Conservation (phyloP, 345 rosid species). For the Iberis pinnata region DNA sequence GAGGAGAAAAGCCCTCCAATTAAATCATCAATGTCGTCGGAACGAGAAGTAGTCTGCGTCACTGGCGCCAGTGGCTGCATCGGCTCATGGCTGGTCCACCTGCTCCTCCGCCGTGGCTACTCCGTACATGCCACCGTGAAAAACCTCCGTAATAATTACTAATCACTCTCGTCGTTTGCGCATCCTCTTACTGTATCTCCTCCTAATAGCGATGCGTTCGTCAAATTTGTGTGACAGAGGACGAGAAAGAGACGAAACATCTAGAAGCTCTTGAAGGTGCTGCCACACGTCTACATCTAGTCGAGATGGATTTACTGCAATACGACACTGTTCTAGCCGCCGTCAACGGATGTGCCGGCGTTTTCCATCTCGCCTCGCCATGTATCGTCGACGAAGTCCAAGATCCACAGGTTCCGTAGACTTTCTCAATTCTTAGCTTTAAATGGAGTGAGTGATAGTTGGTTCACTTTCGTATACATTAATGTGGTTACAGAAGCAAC, state of each 20-base stretch:
- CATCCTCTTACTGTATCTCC: constrained; percentile 2
- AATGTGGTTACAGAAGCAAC: constrained; percentile 42
- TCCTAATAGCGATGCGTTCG: not conserved
- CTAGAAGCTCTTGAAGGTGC: constrained; percentile 73
- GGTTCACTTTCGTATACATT: not conserved
- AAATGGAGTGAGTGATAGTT: not conserved
- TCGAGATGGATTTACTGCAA: constrained; percentile 77
- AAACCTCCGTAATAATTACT: constrained; percentile 48
- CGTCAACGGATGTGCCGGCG: constrained; percentile 60
- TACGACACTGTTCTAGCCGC: constrained; percentile 61
- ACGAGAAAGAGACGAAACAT: constrained; percentile 78
- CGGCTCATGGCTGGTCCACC: constrained; percentile 77
- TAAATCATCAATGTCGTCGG: constrained; percentile 35
- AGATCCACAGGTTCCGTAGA: constrained; percentile 60
- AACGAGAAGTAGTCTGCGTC: constrained; percentile 62
- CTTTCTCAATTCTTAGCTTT: not conserved
- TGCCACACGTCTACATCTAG: constrained; percentile 64
- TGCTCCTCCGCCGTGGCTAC: constrained; percentile 74
- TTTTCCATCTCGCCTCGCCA: constrained; percentile 92
- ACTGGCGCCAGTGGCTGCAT: constrained; percentile 95
- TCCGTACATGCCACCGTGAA: constrained; percentile 76
- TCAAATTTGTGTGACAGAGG: constrained; percentile 33
- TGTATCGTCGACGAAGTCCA: constrained; percentile 65
- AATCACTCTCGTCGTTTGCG: not conserved
- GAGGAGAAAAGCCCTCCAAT: not conserved